These are phyloP conservation scores for Populus hybrid DNA, from an alignment of 441 rosid genomes.

Conservation along the genomic window DNA sequence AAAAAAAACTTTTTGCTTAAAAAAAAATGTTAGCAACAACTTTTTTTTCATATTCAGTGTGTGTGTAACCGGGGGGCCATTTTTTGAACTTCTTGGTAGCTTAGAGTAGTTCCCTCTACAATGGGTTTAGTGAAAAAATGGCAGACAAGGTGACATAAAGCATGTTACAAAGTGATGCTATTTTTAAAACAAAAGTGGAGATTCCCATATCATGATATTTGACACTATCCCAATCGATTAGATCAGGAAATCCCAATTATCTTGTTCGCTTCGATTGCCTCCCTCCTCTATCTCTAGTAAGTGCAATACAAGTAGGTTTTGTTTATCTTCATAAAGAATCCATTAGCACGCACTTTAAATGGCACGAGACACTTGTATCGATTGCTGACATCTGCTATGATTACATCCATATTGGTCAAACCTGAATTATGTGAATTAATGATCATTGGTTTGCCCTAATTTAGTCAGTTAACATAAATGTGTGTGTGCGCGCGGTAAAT, in stretches of 20 bases:
- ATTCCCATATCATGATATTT: background rate
- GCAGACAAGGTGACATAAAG: background rate
- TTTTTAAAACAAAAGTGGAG: background rate
- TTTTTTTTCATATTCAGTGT: too few species aligned
- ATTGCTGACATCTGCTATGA: background rate
- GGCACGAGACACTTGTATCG: background rate
- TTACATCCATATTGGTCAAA: background rate
- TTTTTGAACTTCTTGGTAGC: background rate
- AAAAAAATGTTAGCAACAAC: too few species aligned
- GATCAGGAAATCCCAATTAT: background rate
- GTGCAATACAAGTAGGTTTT: background rate
- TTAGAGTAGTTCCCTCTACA: background rate
- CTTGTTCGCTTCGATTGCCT: background rate
- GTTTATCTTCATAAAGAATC: background rate
- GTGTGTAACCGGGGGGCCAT: too few species aligned
- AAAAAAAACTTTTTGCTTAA: fast-evolving
- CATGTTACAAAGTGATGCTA: background rate
- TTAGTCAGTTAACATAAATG: background rate
- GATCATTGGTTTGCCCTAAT: background rate
- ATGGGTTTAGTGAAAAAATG: background rate
- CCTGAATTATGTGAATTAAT: background rate
- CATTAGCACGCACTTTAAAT: background rate
- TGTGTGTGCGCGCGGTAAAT: background rate
- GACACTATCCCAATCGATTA: background rate
- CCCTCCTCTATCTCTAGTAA: background rate